Evolutionary conservation across 2,329 filamentous ascomycete species (phyloP), one percentile per base, ranked within the genome.

Genomic region (Penicillium sp.): DNA sequence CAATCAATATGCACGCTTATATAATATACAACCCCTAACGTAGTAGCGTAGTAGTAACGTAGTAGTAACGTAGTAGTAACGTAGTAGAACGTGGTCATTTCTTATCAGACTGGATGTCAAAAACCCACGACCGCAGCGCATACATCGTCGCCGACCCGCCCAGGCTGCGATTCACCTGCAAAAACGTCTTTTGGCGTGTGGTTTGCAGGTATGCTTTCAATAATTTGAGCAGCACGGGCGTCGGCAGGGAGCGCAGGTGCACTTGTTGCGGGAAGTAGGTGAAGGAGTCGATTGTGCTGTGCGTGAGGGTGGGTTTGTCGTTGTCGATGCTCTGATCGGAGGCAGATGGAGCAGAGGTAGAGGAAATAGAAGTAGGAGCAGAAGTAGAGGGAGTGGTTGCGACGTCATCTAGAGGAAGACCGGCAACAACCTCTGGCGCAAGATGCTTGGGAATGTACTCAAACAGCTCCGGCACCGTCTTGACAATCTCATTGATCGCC

Each of bases 381-480:
- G 40, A 12, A 18, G 23, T 35, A 42, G 48, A 26, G 24, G 38
- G n/a, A 24, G 46, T 23, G 28, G n/a, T 12, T n/a, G n/a, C n/a
- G n/a, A n/a, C n/a, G n/a, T n/a, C n/a, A n/a, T n/a, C n/a, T n/a
- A 30, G 30, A 21, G 20, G 53, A 42, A 21, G 50, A 21, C 11
- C 48, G 55, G 24, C n/a, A n/a, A n/a, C n/a, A n/a, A n/a, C n/a
- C n/a, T n/a, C n/a, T n/a, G n/a, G n/a, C n/a, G n/a, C n/a, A n/a
- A 57, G 49, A 26, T 53, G 49, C 9, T 54, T 58, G 9, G 57
- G 57, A 5, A 59, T 52, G 20, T 26, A 56, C 5, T 33, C 33
- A 30, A 59, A 59, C 3, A 76, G 66, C 33, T 63, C 63, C 1
- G 74, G 74, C 24, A 75, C 62, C 2, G 63, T 58, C 20, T 63